phyloP scores from a whole-genome alignment of 345 rosid species.

The Eucalyptus marginata region DNA sequence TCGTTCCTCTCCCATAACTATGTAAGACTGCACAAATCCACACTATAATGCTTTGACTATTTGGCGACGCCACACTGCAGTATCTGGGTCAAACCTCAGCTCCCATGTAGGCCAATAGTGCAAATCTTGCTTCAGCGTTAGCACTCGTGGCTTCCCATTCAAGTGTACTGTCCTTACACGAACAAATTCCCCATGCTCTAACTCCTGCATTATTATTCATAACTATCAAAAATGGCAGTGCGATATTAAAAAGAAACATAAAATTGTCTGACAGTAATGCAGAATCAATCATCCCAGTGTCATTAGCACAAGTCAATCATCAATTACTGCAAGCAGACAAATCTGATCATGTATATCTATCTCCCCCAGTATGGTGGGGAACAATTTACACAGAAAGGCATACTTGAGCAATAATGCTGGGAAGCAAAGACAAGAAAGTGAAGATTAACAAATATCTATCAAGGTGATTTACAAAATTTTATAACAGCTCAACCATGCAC shows the following conservation, averaged over 20 bases:
- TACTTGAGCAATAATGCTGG: neutral
- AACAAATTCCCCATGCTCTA: conserved; percentile 79
- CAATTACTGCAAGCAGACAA: neutral
- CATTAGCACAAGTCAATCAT: neutral
- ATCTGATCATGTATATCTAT: neutral
- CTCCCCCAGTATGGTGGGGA: neutral
- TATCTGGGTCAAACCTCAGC: conserved; percentile 64
- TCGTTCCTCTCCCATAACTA: neutral
- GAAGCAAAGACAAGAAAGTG: neutral
- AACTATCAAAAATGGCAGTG: neutral
- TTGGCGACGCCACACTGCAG: conserved; percentile 61
- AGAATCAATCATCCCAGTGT: neutral
- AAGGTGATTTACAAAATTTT: neutral
- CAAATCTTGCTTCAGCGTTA: conserved; percentile 86
- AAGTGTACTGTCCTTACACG: conserved; percentile 77
- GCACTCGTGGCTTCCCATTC: conserved; percentile 82
- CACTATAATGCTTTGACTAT: conserved; percentile 40
- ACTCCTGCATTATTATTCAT: conserved; percentile 31
- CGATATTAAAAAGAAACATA: neutral
- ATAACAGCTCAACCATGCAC: neutral
- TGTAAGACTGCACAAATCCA: neutral
- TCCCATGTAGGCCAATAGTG: conserved; percentile 98
- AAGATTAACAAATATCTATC: neutral
- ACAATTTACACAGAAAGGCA: neutral
- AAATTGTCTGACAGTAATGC: neutral